Base-by-base conservation (phyloP, 1,139 yeast genomes). In the Magnusiomyces tetraspermus region DNA sequence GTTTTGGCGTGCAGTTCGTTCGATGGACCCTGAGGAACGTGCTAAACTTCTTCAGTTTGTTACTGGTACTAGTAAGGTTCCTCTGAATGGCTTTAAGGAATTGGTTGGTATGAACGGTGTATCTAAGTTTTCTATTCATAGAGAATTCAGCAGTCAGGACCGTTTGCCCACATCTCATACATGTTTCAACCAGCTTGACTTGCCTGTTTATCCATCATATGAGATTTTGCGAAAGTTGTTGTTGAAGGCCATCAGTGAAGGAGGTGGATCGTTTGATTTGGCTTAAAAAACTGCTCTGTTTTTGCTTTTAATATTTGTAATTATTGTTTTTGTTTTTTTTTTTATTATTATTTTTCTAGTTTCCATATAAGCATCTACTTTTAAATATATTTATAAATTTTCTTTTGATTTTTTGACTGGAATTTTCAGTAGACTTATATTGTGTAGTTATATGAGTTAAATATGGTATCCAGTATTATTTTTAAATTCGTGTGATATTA, bases 1-100 rank as follows among this genome's bases (percentile, higher is more conserved):
- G 89, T 94, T 92, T 71, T 94, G 99, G 99, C 77, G 97, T 65
- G 97, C 97, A 1, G 97, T 94, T 17, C 81, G 89, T 62, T 87
- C 97, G 1, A 92, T 92, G 70, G 97, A 89, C 64, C 80, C 80
- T 44, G 98, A 92, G 67, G 97, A 92, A 65, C 77, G 96, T 52
- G 99, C 98, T 21, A 89, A 90, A 64, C 71, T 94, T 58, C 72
- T 94, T 55, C 99, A 94, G 65, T 94, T 92, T 74, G 94, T 95
- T 1, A 94, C 99, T 0, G 99, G 99, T 57, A 92, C 99, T 0
- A 84, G 95, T 54, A 90, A 92, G 69, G 98, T 94, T 8, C 98
- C 99, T 26, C 74, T 90, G 60, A 86, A 86, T 65, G 99, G 98
- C 1, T 94, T 94, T 66, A 84, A 86, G 62, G 95, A 85, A 61